A percentile compares a stretch with the other conserved stretches of the same genome.
These are phyloP conservation scores for Talaromyces sp. DNA, from an alignment of 2,329 filamentous ascomycete species.

Conservation along the genomic window DNA sequence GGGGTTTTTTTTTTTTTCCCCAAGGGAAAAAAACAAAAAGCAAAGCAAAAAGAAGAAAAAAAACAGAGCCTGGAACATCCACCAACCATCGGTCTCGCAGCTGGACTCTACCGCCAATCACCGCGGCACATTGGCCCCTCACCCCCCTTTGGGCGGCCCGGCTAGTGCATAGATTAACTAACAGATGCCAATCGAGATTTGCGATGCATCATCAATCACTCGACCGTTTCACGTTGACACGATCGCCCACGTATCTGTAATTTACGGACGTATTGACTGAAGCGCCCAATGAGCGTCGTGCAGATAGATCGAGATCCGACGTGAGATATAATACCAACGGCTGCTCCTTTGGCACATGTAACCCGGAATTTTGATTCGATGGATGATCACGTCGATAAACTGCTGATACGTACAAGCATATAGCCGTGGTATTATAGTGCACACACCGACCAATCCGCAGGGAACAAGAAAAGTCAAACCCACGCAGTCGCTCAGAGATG, in stretches of 20 bases:
- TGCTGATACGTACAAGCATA: background rate
- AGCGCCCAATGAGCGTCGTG: background rate
- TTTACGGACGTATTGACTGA: background rate
- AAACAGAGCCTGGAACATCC: background rate
- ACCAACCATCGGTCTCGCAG: background rate
- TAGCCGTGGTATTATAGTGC: background rate
- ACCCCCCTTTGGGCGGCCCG: conserved; percentile 11
- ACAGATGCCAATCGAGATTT: conserved; percentile 16
- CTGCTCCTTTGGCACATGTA: background rate
- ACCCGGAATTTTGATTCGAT: background rate
- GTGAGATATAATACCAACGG: conserved; percentile 5
- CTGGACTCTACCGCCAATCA: background rate
- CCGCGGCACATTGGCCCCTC: background rate
- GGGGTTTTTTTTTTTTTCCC: background rate
- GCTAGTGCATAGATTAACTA: background rate
- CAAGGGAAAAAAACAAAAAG: too few species aligned
- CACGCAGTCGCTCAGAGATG: background rate
- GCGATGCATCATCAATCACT: conserved; percentile 11
- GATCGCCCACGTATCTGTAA: background rate
- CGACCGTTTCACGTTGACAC: conserved; percentile 1
- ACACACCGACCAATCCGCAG: background rate
- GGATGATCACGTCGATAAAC: background rate
- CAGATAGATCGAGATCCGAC: conserved; percentile 1
- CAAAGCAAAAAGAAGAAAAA: too few species aligned
- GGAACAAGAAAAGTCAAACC: background rate